Conservation (phyloP, 208 protist species). For the Trypanosoma grayi region DNA sequence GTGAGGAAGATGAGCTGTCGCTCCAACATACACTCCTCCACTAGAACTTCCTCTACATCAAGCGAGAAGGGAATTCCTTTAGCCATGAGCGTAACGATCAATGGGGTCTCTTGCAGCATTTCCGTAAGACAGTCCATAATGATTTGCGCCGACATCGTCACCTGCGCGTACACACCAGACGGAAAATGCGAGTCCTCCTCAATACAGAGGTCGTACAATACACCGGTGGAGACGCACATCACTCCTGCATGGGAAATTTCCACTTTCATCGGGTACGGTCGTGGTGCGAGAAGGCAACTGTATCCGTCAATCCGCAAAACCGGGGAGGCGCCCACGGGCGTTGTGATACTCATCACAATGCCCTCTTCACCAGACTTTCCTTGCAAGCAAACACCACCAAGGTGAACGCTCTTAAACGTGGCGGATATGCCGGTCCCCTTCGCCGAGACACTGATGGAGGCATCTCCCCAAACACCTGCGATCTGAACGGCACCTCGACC, state of each 20-base stretch:
- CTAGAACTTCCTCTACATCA: slow-evolving; percentile 34
- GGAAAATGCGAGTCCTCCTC: slow-evolving; percentile 40
- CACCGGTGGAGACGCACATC: slow-evolving; percentile 25
- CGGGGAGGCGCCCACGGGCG: not conserved
- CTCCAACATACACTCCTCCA: slow-evolving; percentile 24
- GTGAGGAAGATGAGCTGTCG: slow-evolving; percentile 33
- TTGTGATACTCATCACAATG: slow-evolving; percentile 12
- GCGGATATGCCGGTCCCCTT: slow-evolving; percentile 10
- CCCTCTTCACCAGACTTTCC: slow-evolving; percentile 1
- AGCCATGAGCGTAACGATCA: slow-evolving; percentile 46
- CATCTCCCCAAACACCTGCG: slow-evolving; percentile 12
- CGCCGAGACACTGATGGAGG: not conserved
- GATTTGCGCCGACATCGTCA: slow-evolving; percentile 24
- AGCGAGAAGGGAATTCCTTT: slow-evolving; percentile 56
- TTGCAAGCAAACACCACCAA: slow-evolving; percentile 22
- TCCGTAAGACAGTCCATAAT: slow-evolving; percentile 28
- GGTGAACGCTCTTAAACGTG: slow-evolving; percentile 3
- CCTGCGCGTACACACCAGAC: slow-evolving; percentile 30
- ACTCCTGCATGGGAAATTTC: slow-evolving; percentile 25
- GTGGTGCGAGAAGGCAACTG: slow-evolving; percentile 18
- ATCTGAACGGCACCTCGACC: slow-evolving; percentile 22
- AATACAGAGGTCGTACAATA: slow-evolving; percentile 36
- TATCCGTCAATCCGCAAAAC: slow-evolving; percentile 28
- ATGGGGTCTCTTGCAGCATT: slow-evolving; percentile 32
- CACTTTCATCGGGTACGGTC: slow-evolving; percentile 18